Percentiles rank a stretch among this genome's conserved stretches.
Evolutionary conservation across 2,329 filamentous ascomycete species (phyloP).

Genomic region (Fusarium camptoceras): DNA sequence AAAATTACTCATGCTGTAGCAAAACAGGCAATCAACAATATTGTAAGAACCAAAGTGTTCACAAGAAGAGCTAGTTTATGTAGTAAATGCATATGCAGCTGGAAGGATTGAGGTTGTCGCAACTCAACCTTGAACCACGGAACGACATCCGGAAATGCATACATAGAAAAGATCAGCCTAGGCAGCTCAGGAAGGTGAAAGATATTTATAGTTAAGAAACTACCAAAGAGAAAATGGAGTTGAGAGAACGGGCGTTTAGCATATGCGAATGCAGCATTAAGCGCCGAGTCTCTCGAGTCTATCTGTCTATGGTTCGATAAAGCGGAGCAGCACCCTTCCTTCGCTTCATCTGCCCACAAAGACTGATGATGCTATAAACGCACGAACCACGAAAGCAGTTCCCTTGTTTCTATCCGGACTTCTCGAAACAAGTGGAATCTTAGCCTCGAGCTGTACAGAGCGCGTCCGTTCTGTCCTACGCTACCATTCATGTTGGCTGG

Average conservation of each 20-base stretch:
- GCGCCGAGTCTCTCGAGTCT: neutral
- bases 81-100: neutral
- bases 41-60: slow-evolving; percentile 26
- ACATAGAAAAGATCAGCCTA: neutral
- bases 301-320: slow-evolving; percentile 22
- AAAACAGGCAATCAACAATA: neutral
- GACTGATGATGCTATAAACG: slow-evolving; percentile 28
- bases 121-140: slow-evolving; percentile 33
- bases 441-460: neutral
- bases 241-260: neutral
- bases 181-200: neutral
- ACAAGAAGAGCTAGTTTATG: slow-evolving; percentile 6
- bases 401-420: slow-evolving; percentile 29
- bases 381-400: slow-evolving; percentile 8
- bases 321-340: slow-evolving; percentile 11
- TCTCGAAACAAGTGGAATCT: slow-evolving; percentile 44
- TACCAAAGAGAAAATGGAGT: neutral
- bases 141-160: slow-evolving; percentile 11
- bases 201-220: neutral
- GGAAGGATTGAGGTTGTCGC: slow-evolving; percentile 23
- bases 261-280: neutral
- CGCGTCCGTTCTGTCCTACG: slow-evolving; percentile 13
- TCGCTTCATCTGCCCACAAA: slow-evolving; percentile 12
- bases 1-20: slow-evolving; percentile 1
- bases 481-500: slow-evolving; percentile 1